These are phyloP conservation scores for Eucalyptus pumila DNA, from an alignment of 345 rosid genomes.

Conservation along the genomic window DNA sequence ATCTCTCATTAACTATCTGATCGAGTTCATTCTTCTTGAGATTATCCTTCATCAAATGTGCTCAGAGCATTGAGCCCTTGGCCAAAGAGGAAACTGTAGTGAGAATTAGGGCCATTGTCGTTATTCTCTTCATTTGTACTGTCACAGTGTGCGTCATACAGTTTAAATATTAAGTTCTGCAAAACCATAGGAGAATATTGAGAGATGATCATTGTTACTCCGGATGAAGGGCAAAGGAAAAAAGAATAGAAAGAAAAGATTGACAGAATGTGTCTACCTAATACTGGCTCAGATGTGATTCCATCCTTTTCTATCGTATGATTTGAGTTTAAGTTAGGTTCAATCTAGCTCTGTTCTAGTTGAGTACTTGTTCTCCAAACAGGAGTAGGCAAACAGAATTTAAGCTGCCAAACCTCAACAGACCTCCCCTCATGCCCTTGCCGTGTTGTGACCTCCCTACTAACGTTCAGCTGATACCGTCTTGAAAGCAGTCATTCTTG, in stretches of 20 bases:
- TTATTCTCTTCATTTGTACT: neutral
- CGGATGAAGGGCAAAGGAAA: neutral
- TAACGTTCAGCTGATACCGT: neutral
- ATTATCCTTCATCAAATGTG: neutral
- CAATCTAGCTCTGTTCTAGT: constrained; percentile 5
- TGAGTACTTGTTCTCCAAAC: neutral
- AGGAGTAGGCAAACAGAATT: neutral
- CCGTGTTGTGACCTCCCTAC: neutral
- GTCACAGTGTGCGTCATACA: neutral
- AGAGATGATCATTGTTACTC: neutral
- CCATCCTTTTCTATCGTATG: neutral
- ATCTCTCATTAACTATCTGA: neutral
- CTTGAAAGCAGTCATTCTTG: neutral
- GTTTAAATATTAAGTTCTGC: neutral
- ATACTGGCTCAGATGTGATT: neutral
- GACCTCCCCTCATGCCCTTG: neutral
- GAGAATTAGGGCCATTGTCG: neutral
- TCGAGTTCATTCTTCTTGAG: neutral
- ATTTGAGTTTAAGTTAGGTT: neutral
- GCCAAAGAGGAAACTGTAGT: neutral
- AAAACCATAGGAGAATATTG: neutral
- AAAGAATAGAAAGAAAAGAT: neutral
- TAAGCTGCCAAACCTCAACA: neutral
- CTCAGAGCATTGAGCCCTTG: neutral
- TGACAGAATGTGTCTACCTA: neutral